These are phyloP conservation scores for Exophiala sp. DNA, from an alignment of 2,329 filamentous ascomycete species.

Conservation along the genomic window DNA sequence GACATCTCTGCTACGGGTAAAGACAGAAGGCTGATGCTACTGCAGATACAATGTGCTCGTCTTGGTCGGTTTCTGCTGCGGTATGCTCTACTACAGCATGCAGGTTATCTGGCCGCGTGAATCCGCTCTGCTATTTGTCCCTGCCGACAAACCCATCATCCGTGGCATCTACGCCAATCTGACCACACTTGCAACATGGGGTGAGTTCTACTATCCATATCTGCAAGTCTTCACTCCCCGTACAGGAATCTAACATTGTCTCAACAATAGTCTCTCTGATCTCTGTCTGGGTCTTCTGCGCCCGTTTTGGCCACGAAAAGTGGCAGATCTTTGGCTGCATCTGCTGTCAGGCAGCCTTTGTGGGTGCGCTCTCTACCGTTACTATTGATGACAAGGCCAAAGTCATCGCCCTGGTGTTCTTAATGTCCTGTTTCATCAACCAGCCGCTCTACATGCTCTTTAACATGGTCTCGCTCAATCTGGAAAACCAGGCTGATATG, in stretches of 20 bases:
- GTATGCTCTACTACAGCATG: constrained; percentile 47
- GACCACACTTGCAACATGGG: constrained; percentile 7
- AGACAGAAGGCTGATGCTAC: constrained; percentile 15
- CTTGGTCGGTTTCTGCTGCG: constrained; percentile 39
- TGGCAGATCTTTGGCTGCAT: constrained; percentile 16
- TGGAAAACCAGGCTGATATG: constrained; percentile 18
- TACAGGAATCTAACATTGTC: background rate
- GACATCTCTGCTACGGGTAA: background rate
- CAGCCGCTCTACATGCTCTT: constrained; percentile 16
- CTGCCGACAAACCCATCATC: constrained; percentile 12
- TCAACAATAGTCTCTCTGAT: constrained; percentile 8
- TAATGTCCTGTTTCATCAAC: background rate
- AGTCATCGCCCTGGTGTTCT: constrained; percentile 5
- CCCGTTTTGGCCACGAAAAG: constrained; percentile 16
- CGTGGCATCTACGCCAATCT: constrained; percentile 14
- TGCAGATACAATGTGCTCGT: constrained; percentile 40
- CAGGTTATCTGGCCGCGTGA: constrained; percentile 44
- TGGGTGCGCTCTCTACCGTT: constrained; percentile 11
- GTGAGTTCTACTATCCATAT: background rate
- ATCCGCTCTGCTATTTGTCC: constrained; percentile 9
- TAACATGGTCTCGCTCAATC: constrained; percentile 19
- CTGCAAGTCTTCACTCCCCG: background rate
- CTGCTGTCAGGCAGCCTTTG: constrained; percentile 9
- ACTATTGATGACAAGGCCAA: constrained; percentile 13
- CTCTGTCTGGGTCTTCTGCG: constrained; percentile 16